phyloP scores from a whole-genome alignment of 257 asterid species.

The Petrea volubilis region DNA sequence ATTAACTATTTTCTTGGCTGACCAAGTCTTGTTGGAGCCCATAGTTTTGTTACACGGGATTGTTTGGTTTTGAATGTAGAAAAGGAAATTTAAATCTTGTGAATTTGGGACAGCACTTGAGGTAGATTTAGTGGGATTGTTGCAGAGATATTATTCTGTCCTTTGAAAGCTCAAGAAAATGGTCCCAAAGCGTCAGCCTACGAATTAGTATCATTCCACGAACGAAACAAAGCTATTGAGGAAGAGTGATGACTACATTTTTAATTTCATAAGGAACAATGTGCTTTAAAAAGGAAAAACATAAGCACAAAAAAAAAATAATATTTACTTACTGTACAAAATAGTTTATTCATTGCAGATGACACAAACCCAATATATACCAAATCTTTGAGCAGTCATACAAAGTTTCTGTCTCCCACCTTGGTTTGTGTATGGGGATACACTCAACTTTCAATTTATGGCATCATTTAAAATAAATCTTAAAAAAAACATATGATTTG shows the following conservation, averaged over 20 bases:
- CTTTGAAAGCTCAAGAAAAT: constrained; percentile 32
- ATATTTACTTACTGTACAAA: constrained; percentile 24
- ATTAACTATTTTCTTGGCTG: background rate
- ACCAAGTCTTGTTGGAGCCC: too few species aligned
- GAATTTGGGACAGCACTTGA: constrained; percentile 33
- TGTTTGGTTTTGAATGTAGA: constrained; percentile 7
- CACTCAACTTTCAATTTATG: constrained; percentile 20
- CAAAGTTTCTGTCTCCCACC: constrained; percentile 40
- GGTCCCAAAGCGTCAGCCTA: constrained; percentile 29
- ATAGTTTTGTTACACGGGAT: constrained; percentile 18
- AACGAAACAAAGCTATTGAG: constrained; percentile 16
- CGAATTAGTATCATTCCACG: constrained; percentile 28
- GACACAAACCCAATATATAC: constrained; percentile 23
- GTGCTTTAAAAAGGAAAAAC: constrained; percentile 34
- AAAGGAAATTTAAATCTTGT: constrained; percentile 22
- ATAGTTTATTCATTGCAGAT: constrained; percentile 28
- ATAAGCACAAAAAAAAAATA: constrained; percentile 18
- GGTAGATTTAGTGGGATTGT: constrained; percentile 46
- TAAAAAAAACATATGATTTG: too few species aligned
- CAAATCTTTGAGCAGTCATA: constrained; percentile 39
- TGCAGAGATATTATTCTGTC: constrained; percentile 46
- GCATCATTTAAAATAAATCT: background rate
- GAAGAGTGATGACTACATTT: constrained; percentile 31
- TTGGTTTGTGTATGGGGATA: constrained; percentile 22
- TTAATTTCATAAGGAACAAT: constrained; percentile 25